phyloP scores from a whole-genome alignment of 73 alveolate genomes.

The Paramecium tetraurelia region DNA sequence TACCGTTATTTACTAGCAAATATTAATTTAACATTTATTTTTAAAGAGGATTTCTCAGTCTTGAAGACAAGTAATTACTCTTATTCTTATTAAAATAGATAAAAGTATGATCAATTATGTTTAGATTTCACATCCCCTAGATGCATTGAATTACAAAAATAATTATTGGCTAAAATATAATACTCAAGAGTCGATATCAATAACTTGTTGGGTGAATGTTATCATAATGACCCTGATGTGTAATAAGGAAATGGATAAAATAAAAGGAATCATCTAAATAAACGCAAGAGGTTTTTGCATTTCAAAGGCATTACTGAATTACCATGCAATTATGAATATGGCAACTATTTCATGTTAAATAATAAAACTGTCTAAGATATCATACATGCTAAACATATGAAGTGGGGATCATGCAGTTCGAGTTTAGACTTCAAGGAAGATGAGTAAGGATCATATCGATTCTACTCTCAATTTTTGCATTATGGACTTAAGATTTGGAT shows the following conservation, averaged over 20 bases:
- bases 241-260: background rate
- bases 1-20: background rate
- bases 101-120: slow-evolving; percentile 1
- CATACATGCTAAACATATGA: slow-evolving; percentile 10
- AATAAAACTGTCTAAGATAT: slow-evolving; percentile 14
- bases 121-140: background rate
- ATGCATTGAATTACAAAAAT: background rate
- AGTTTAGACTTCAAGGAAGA: slow-evolving; percentile 26
- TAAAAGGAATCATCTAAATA: background rate
- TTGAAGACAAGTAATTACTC: background rate
- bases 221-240: slow-evolving; percentile 35
- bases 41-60: background rate
- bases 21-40: background rate
- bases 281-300: background rate
- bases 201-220: background rate
- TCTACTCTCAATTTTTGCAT: slow-evolving; percentile 61
- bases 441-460: slow-evolving; percentile 64
- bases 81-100: background rate
- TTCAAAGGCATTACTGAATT: background rate
- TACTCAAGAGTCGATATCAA: slow-evolving; percentile 23
- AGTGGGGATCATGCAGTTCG: slow-evolving; percentile 30
- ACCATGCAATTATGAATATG: slow-evolving; percentile 30
- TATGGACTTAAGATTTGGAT: slow-evolving; percentile 65
- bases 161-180: background rate
- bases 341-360: background rate